These are phyloP conservation scores for Alternaria brassicicola DNA, from an alignment of 2,329 filamentous ascomycete species.

Conservation along the genomic window DNA sequence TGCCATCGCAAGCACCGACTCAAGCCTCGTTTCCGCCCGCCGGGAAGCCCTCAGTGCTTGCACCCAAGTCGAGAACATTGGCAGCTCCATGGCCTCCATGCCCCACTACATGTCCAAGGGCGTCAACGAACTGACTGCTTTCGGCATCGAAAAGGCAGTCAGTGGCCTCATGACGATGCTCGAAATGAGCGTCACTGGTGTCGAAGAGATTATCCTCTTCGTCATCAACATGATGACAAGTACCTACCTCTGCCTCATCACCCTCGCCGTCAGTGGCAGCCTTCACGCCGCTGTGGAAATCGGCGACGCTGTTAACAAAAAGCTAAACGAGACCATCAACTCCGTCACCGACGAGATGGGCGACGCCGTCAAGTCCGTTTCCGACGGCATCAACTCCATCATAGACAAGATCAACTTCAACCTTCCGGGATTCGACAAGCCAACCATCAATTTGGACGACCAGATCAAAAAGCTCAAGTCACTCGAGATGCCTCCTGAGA, in stretches of 20 bases:
- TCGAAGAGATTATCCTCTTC: conserved; percentile 89
- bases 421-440: conserved; percentile 50
- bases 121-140: conserved; percentile 83
- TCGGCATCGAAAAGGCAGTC: conserved; percentile 79
- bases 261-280: conserved; percentile 78
- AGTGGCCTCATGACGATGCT: conserved; percentile 80
- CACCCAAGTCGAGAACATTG: conserved; percentile 88
- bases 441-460: conserved; percentile 69
- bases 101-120: conserved; percentile 90
- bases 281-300: conserved; percentile 71
- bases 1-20: conserved; percentile 72
- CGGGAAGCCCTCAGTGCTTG: conserved; percentile 85
- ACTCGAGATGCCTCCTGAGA: conserved; percentile 70
- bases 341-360: conserved; percentile 59
- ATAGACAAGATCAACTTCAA: conserved; percentile 50
- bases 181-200: conserved; percentile 76
- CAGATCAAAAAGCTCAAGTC: conserved; percentile 70
- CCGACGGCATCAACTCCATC: conserved; percentile 48
- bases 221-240: conserved; percentile 89
- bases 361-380: conserved; percentile 43
- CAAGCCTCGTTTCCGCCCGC: conserved; percentile 77
- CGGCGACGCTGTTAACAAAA: conserved; percentile 64
- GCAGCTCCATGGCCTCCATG: conserved; percentile 97
- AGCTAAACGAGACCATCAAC: conserved; percentile 68
- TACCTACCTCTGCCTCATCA: conserved; percentile 89